These are phyloP conservation scores for Helicocarpus griseus DNA, from an alignment of 2,329 filamentous ascomycete genomes.

Conservation along the genomic window DNA sequence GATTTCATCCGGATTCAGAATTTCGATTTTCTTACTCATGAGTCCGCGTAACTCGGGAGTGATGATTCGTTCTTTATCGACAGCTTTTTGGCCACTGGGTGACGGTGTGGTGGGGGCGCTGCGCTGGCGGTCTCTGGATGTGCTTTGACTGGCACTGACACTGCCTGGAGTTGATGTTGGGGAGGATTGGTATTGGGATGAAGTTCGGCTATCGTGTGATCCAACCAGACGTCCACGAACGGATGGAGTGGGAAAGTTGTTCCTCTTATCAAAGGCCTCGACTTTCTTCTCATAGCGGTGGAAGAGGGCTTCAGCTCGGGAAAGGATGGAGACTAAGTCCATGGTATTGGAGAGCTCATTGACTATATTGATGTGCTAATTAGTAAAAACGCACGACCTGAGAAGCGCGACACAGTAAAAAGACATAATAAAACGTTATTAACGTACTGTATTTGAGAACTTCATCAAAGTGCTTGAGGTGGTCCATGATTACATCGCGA, in stretches of 20 bases:
- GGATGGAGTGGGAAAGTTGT: conserved; percentile 62
- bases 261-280: conserved; percentile 84
- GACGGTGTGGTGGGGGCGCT: conserved; percentile 2
- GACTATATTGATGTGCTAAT: conserved; percentile 44
- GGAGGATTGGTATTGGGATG: neutral
- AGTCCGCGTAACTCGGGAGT: conserved; percentile 53
- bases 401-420: neutral
- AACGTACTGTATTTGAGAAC: conserved; percentile 84
- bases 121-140: neutral
- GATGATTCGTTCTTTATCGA: conserved; percentile 43
- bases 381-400: neutral
- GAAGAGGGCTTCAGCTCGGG: conserved; percentile 83
- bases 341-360: conserved; percentile 93
- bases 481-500: conserved; percentile 89
- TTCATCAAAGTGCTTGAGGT: conserved; percentile 90
- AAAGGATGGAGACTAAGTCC: conserved; percentile 75
- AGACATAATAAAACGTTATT: neutral
- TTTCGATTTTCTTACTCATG: conserved; percentile 51
- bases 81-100: conserved; percentile 15
- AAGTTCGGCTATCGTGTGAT: neutral
- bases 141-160: neutral
- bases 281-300: conserved; percentile 78
- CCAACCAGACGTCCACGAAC: conserved; percentile 11
- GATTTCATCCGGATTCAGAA: conserved; percentile 38
- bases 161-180: conserved; percentile 6